These are phyloP conservation scores for Chlorella sp. DNA, from an alignment of 139 green algal species.

Conservation along the genomic window DNA sequence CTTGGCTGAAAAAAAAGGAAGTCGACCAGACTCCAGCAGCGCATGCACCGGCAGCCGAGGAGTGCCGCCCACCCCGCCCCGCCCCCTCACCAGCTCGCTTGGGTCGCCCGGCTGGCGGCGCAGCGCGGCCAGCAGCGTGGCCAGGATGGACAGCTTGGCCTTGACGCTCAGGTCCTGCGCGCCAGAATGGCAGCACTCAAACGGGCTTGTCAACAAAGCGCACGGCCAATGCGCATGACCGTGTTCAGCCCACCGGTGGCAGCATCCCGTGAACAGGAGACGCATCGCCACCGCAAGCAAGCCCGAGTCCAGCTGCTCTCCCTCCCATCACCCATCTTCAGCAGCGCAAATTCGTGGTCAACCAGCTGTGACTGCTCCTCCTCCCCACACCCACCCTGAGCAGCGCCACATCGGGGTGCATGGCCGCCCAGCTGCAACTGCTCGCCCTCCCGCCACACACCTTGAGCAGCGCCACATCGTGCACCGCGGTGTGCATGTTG, in stretches of 20 bases:
- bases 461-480: conserved; percentile 13
- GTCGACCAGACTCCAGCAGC: too few species aligned
- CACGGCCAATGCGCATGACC: neutral
- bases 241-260: too few species aligned
- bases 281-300: neutral
- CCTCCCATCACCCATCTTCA: too few species aligned
- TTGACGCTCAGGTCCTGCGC: neutral
- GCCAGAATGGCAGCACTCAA: neutral
- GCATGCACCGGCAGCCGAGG: too few species aligned
- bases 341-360: too few species aligned
- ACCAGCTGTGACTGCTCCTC: neutral
- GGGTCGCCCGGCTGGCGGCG: neutral
- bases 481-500: neutral
- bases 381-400: neutral
- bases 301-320: too few species aligned
- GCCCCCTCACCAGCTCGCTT: neutral
- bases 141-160: conserved; percentile 15
- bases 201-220: neutral
- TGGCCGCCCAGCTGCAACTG: neutral
- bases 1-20: too few species aligned
- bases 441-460: neutral
- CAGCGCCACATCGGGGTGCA: neutral
- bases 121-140: conserved; percentile 9
- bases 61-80: too few species aligned
- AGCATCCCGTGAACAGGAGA: neutral